Base-by-base conservation (phyloP, 2,329 filamentous ascomycete genomes). In the Aspergillus tamarii region DNA sequence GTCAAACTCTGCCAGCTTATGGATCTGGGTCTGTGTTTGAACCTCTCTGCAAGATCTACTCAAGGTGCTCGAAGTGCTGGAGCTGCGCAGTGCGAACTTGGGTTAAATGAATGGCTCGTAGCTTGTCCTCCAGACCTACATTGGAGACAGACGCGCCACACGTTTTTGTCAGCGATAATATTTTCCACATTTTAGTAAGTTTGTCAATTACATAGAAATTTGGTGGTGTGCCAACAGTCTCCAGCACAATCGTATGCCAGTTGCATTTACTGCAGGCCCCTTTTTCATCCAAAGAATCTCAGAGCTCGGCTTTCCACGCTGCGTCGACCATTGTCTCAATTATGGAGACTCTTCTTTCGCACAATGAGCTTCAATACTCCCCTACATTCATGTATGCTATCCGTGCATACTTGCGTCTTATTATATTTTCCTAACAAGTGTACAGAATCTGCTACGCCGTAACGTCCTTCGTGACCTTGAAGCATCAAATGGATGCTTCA, bases 1-100 rank as follows among this genome's bases (percentile, higher is more conserved):
- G 54, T 66, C 46, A 62, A 63, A 46, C 60, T 66, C 12, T 66
- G 65, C 43, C 62, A 61, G n/a, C 59, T 66, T 12, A 66, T 66
- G 65, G 65, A 66, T 50, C n/a, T 65, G 10, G 65, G 65, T 16
- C 28, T 64, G 19, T 65, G 62, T 21, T 45, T 65, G 21, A 64
- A 55, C 21, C 50, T 66, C 4, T 62, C 65, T 2, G 57, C 62
- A 21, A 55, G 65, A 14, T 61, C 63, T 30, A 59, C 46, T 5
- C 50, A 61, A 23, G 62, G 45, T 4, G 50, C 53, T 36, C 57
- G 60, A 12, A 41, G n/a, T n/a, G 21, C 32, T n/a, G 57, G 62
- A 23, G 57, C 65, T 23, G 65, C 65, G 3, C 60, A 57, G 39
- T 66, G 65, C n/a, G 65, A 66, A 26, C 45, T 66, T 23, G 63